phyloP scores from a whole-genome alignment of 495 filamentous ascomycete genomes.

The Neurospora tetrasperma region DNA sequence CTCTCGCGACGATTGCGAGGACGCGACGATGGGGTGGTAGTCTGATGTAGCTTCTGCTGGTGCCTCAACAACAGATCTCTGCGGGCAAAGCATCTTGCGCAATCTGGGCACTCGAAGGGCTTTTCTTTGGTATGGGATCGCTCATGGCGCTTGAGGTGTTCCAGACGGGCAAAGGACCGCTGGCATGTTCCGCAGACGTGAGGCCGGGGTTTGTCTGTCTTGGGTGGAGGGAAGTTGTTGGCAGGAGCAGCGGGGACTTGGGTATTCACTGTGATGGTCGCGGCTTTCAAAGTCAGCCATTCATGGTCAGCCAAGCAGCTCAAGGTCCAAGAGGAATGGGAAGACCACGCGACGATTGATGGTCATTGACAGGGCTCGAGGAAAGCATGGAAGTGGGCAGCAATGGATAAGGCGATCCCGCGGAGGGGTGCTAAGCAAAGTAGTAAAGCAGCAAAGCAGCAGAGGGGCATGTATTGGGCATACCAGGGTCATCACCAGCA shows the following conservation, averaged over 20 bases:
- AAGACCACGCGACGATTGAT: neutral
- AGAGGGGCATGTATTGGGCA: constrained; percentile 4
- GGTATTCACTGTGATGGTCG: constrained; percentile 43
- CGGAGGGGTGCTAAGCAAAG: neutral
- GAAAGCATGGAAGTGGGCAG: neutral
- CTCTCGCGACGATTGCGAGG: constrained; percentile 86
- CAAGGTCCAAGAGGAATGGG: neutral
- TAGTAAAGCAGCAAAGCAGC: neutral
- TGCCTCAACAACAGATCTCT: constrained; percentile 87
- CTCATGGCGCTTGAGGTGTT: constrained; percentile 97
- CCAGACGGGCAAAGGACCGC: constrained; percentile 87
- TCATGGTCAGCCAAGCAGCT: neutral
- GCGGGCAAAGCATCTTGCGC: constrained; percentile 87
- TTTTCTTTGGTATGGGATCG: constrained; percentile 99
- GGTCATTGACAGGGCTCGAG: neutral
- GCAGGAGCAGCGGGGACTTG: constrained; percentile 25
- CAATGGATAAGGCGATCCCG: neutral
- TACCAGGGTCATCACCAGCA: constrained; percentile 27
- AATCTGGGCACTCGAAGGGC: constrained; percentile 96
- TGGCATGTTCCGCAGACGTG: constrained; percentile 90
- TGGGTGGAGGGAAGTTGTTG: constrained; percentile 58
- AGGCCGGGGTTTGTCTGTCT: constrained; percentile 94
- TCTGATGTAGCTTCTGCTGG: constrained; percentile 98
- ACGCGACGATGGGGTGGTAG: constrained; percentile 79
- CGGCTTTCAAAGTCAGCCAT: constrained; percentile 24